Conservation (phyloP, 1,284 basidiomycete genomes). For the Jaminaea rosea region DNA sequence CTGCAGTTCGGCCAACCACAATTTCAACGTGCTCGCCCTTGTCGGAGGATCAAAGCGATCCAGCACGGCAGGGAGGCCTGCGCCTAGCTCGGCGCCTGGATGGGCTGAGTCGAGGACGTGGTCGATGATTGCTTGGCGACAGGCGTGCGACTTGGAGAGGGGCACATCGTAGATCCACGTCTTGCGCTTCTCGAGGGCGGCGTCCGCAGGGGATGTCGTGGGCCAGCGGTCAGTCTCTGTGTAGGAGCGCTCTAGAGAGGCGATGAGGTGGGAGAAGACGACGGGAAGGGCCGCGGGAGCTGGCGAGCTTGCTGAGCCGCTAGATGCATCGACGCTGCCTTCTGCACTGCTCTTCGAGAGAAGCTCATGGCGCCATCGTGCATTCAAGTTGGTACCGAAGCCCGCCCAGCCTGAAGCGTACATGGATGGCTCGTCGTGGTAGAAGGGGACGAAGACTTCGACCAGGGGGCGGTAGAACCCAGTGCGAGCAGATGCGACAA, state of each 20-base stretch:
- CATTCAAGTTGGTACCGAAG: slow-evolving; percentile 38
- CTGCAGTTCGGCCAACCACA: slow-evolving; percentile 55
- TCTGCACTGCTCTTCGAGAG: slow-evolving; percentile 7
- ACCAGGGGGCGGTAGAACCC: slow-evolving; percentile 37
- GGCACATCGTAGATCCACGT: slow-evolving; percentile 75
- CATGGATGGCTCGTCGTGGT: slow-evolving; percentile 35
- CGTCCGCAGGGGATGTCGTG: neutral
- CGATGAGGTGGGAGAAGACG: slow-evolving; percentile 63
- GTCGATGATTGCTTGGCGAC: slow-evolving; percentile 6
- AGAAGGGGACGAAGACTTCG: slow-evolving; percentile 40
- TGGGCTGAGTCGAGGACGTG: neutral
- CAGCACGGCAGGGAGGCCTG: slow-evolving; percentile 58
- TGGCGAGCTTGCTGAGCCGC: neutral
- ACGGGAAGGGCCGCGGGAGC: slow-evolving; percentile 55
- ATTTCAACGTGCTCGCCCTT: slow-evolving; percentile 69
- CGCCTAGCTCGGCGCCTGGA: slow-evolving; percentile 8
- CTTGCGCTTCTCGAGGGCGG: slow-evolving; percentile 63
- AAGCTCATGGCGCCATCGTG: slow-evolving; percentile 22
- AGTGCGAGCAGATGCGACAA: slow-evolving; percentile 27
- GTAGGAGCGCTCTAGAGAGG: slow-evolving; percentile 61
- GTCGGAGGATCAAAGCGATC: slow-evolving; percentile 73
- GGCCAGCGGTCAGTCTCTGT: slow-evolving; percentile 49
- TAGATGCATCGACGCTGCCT: neutral
- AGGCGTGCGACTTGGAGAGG: slow-evolving; percentile 28
- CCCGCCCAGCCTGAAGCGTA: slow-evolving; percentile 30